A percentile compares a stretch with the other conserved stretches of the same genome.
These are phyloP conservation scores for Pyrenochaeta sp. DNA, from an alignment of 2,329 filamentous ascomycete genomes.

Conservation along the genomic window DNA sequence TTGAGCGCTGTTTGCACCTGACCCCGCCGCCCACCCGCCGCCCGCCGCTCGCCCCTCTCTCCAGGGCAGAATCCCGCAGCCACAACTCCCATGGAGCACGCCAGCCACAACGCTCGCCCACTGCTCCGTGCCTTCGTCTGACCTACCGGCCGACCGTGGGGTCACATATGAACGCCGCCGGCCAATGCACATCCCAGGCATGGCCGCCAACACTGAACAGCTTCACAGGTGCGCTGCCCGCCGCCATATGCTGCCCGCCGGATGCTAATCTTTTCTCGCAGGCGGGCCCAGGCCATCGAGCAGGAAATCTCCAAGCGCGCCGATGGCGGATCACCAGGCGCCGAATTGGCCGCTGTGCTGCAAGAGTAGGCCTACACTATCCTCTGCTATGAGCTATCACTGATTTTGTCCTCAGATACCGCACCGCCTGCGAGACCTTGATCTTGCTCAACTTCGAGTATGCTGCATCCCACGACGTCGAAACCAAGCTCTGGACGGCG, in stretches of 20 bases:
- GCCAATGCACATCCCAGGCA: conserved; percentile 37
- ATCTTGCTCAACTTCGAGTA: conserved; percentile 76
- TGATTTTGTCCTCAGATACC: conserved; percentile 63
- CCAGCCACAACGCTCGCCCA: conserved; percentile 54
- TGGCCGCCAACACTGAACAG: conserved; percentile 58
- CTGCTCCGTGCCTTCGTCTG: conserved; percentile 64
- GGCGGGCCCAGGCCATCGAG: conserved; percentile 57
- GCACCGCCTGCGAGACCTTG: conserved; percentile 72
- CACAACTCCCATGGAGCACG: conserved; percentile 69
- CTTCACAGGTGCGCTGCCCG: conserved; percentile 58
- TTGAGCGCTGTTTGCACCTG: conserved; percentile 34
- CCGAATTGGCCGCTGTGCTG: conserved; percentile 57
- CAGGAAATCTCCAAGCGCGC: conserved; percentile 58
- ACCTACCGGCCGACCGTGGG: conserved; percentile 63
- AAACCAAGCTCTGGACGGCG: conserved; percentile 77
- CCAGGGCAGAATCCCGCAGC: conserved; percentile 40
- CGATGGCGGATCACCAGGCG: conserved; percentile 58
- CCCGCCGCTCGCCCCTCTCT: conserved; percentile 43
- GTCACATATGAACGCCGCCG: conserved; percentile 49
- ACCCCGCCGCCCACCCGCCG: conserved; percentile 24
- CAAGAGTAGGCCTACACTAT: conserved; percentile 37
- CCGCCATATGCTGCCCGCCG: neutral
- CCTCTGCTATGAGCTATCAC: conserved; percentile 12
- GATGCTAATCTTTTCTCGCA: conserved; percentile 37
- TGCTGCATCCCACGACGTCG: conserved; percentile 69